Percentiles rank a stretch among this genome's conserved stretches.
phyloP scores from a whole-genome alignment of 352 stramenopile genomes.

The Phytophthora rubi region DNA sequence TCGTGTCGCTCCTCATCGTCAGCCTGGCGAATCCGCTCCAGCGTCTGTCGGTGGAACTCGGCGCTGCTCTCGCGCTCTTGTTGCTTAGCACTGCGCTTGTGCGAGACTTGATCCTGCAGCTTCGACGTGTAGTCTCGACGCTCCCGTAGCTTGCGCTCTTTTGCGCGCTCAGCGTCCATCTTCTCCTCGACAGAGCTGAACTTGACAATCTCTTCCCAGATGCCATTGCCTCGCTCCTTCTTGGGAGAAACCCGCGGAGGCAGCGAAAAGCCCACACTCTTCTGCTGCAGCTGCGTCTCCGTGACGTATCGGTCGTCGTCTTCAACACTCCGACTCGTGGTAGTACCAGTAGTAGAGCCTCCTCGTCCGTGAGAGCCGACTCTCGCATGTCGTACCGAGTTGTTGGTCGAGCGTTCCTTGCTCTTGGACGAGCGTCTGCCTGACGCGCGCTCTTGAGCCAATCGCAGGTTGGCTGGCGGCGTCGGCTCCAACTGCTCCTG shows the following conservation, averaged over 20 bases:
- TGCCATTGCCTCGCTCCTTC: conserved; percentile 79
- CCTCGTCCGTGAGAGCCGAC: conserved; percentile 4
- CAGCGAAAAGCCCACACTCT: conserved; percentile 67
- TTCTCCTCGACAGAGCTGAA: conserved; percentile 76
- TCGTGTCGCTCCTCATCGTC: conserved; percentile 70
- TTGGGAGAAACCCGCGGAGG: conserved; percentile 69
- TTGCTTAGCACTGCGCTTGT: conserved; percentile 45
- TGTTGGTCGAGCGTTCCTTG: conserved; percentile 30
- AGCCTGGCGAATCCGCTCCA: conserved; percentile 51
- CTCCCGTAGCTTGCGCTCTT: conserved; percentile 45
- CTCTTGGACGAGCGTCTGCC: conserved; percentile 32
- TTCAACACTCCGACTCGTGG: conserved; percentile 4
- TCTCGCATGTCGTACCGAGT: conserved; percentile 9
- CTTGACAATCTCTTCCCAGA: conserved; percentile 88
- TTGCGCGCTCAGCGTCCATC: conserved; percentile 48
- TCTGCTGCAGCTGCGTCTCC: conserved; percentile 74
- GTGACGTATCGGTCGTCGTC: conserved; percentile 74
- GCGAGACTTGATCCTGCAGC: conserved; percentile 60
- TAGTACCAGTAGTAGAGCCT: neutral
- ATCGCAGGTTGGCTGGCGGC: neutral
- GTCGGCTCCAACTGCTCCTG: conserved; percentile 37
- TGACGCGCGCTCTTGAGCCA: conserved; percentile 13
- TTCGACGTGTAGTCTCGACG: conserved; percentile 48
- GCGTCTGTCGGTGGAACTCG: conserved; percentile 59
- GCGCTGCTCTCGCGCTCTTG: conserved; percentile 50